Base-by-base conservation (phyloP, 2,329 filamentous ascomycete species). In the Fusarium keratoplasticum region DNA sequence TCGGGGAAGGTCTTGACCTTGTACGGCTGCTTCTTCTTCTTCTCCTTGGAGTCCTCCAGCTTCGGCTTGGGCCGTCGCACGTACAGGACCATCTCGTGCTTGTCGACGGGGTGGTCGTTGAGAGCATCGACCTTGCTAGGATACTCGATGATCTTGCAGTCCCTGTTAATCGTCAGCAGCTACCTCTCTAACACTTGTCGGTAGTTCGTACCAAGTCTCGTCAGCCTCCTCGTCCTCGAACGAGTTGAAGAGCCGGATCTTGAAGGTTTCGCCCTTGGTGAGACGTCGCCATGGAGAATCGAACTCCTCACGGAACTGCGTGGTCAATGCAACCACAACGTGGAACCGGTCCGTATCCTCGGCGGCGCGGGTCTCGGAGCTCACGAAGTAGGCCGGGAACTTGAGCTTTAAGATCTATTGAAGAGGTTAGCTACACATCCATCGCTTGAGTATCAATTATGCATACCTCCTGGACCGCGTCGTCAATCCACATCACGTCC, bases 341-440 rank as follows among this genome's bases (percentile, higher is more conserved):
- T 66, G 59, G 18, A 67, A 64, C 9, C n/a, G 7, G 8, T 55
- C 33, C 2, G 22, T 20, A 25, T 25, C 55, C 22, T 10, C 38
- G 18, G 22, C 18, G 27, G 22, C 57, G 25, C 16, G 27, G 25
- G 4, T 5, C 2, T 2, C 20, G n/a, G 27, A 11, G 2, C 16
- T 18, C 11, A 70, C 59, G 47, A 72, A 74, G 38, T 70, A 74
- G 10, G 22, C 69, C 16, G n/a, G 33, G 6, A 68, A 36, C 20
- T 52, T 55, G 29, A 18, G 14, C 1, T 2, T 27, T 5, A 8
- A 18, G 22, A 74, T 60, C 42, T 36, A 36, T 50, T 7, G 29
- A 25, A 9, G 20, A 7, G 18, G 33, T 13, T n/a, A n/a, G n/a
- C n/a, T n/a, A n/a, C n/a, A n/a, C n/a, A n/a, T n/a, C n/a, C n/a